phyloP scores from a whole-genome alignment of 495 filamentous ascomycete genomes.

The Penicillium psychrofluorescens region DNA sequence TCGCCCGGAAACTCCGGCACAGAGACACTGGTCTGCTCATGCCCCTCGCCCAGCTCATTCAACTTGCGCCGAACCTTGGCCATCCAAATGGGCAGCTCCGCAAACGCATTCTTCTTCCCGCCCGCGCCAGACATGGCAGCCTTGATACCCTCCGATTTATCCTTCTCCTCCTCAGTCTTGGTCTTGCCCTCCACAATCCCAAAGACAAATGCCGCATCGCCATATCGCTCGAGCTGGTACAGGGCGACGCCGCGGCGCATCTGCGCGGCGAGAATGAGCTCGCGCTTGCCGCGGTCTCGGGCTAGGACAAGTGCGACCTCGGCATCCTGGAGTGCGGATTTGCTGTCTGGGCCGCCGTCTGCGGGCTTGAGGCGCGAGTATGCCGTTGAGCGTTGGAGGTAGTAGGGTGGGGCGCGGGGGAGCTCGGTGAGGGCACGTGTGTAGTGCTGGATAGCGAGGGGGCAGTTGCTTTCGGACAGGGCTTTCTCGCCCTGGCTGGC shows the following conservation, averaged over 20 bases:
- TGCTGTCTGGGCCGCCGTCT: conserved; percentile 39
- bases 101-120: conserved; percentile 48
- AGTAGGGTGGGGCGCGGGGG: conserved; percentile 70
- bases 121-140: conserved; percentile 20
- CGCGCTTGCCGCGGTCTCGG: conserved; percentile 65
- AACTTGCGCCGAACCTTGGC: conserved; percentile 46
- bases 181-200: conserved; percentile 55
- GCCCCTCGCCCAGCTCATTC: conserved; percentile 49
- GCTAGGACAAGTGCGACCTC: conserved; percentile 69
- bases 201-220: conserved; percentile 69
- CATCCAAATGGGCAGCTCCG: conserved; percentile 52
- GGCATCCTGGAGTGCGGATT: conserved; percentile 66
- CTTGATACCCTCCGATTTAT: conserved; percentile 25
- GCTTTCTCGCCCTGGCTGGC: conserved; percentile 59
- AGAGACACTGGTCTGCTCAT: conserved; percentile 49
- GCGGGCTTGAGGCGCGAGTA: conserved; percentile 57
- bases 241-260: conserved; percentile 71
- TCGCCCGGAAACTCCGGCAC: conserved; percentile 57
- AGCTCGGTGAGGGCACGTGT: conserved; percentile 63
- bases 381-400: conserved; percentile 80
- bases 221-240: conserved; percentile 62
- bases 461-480: conserved; percentile 53
- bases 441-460: conserved; percentile 60
- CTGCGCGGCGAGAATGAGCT: conserved; percentile 73
- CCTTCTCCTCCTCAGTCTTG: conserved; percentile 48